A percentile compares a stretch with the other conserved stretches of the same genome.
Evolutionary conservation across 371 early-diverging fungal genomes (phyloP).

Genomic region (Mucor indicus): DNA sequence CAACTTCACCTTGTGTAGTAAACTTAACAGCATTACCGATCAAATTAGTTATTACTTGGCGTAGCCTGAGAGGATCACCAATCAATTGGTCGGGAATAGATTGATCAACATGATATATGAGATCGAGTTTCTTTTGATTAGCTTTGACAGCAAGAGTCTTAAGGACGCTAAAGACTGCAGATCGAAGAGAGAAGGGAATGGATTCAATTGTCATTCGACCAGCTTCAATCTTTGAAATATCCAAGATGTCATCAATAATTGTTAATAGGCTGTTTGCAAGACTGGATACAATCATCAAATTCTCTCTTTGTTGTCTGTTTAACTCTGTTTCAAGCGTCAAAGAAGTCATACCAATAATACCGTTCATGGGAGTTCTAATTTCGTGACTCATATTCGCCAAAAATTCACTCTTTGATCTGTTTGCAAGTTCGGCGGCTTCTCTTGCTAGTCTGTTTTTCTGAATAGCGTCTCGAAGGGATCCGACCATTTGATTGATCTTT

Average conservation of each 20-base stretch:
- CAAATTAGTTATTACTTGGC: constrained; percentile 80
- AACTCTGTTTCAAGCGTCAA: constrained; percentile 64
- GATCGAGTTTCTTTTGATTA: constrained; percentile 62
- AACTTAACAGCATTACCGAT: constrained; percentile 87
- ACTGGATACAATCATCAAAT: constrained; percentile 67
- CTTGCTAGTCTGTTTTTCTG: constrained; percentile 70
- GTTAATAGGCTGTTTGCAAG: constrained; percentile 67
- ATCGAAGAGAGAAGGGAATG: constrained; percentile 65
- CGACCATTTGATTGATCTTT: constrained; percentile 75
- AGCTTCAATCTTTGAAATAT: constrained; percentile 84
- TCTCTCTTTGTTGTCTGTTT: constrained; percentile 74
- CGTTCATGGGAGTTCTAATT: constrained; percentile 76
- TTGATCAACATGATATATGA: constrained; percentile 62
- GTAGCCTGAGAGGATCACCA: constrained; percentile 73
- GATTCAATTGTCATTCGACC: constrained; percentile 71
- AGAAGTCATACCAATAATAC: constrained; percentile 76
- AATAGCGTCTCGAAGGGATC: constrained; percentile 67
- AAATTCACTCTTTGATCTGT: constrained; percentile 72
- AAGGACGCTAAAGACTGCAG: constrained; percentile 60
- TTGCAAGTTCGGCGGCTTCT: constrained; percentile 74
- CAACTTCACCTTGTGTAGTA: constrained; percentile 69
- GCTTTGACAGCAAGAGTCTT: constrained; percentile 68
- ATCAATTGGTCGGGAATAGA: constrained; percentile 67
- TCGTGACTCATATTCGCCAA: constrained; percentile 78
- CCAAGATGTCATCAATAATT: constrained; percentile 80